Evolutionary conservation across 345 rosid species (phyloP), one percentile per base, ranked within the genome.

Genomic region (Citrus glauca): DNA sequence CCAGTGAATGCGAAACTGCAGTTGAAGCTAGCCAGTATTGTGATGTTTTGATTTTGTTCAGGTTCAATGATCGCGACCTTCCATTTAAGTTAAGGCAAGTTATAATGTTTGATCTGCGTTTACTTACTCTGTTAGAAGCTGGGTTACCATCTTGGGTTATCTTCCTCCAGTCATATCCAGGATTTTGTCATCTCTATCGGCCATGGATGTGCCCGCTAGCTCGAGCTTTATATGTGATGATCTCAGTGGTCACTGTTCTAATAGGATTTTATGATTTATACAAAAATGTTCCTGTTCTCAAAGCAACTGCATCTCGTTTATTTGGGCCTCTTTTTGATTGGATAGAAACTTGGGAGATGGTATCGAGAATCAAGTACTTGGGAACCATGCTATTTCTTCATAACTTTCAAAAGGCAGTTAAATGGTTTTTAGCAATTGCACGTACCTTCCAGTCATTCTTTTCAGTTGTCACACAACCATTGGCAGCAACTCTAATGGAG

Each of bases 191-290:
- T 86, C 84, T 93, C 28, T 97, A 97, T 80, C 92, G 98, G 66
- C 99, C 98, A 2, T 97, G 99, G 99, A 97, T 97, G 98, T 94
- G 98, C 83, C 98, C 93, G 69, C 82, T 97, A 14, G 99, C 93
- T 35, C 88, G 99, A 86, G 92, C 95, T 77, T 78, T 97, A 40
- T 94, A 97, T 40, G 96, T 97, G 81, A 28, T 89, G 40, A 81
- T 97, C 35, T 97, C 98, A 67, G 32, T 88, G 82, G 74, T 90
- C 73, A 97, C 99, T 14, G 97, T 97, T 63, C 85, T 94, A 40
- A 93, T 94, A 38, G 98, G 99, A 65, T 97, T 97, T 73, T 97
- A 91, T 71, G 99, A 97, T 82, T 83, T 97, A 61, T 97, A 97
- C 88, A 97, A 97, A 85, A 97, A 97, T 82, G 98, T 97, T 50